phyloP scores from a whole-genome alignment of 176 grass and related monocot genomes.

The Aegilops sharonensis region DNA sequence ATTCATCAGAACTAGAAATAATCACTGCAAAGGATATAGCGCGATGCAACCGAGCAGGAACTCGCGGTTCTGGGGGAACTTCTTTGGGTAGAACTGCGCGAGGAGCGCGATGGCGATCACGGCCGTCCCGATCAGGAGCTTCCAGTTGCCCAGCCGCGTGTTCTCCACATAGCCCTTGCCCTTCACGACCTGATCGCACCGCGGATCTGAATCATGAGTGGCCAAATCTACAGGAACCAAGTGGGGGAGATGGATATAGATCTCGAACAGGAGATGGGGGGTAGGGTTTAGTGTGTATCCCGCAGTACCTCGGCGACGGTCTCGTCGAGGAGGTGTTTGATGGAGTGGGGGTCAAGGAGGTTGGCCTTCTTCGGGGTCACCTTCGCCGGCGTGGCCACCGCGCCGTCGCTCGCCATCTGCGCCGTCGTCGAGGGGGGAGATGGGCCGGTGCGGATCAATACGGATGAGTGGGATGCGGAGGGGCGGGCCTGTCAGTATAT shows the following conservation, averaged over 20 bases:
- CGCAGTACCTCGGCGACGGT: slow-evolving; percentile 58
- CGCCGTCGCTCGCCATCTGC: slow-evolving; percentile 42
- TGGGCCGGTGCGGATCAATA: not conserved
- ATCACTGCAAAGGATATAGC: slow-evolving; percentile 73
- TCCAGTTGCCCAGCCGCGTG: slow-evolving; percentile 82
- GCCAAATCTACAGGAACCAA: slow-evolving; percentile 15
- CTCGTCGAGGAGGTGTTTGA: slow-evolving; percentile 85
- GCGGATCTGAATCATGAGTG: not conserved
- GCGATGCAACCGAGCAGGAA: slow-evolving; percentile 84
- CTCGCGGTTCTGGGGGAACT: slow-evolving; percentile 92
- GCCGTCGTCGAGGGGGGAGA: slow-evolving; percentile 23
- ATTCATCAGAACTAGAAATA: not conserved
- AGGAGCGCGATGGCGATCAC: slow-evolving; percentile 85
- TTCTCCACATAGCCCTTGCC: slow-evolving; percentile 81
- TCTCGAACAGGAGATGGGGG: not conserved
- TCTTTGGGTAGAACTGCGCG: slow-evolving; percentile 98
- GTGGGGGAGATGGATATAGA: not conserved
- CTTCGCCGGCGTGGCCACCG: slow-evolving; percentile 23
- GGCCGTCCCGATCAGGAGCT: slow-evolving; percentile 66
- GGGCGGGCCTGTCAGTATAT: not conserved
- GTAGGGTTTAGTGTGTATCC: not conserved
- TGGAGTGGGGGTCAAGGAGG: slow-evolving; percentile 70
- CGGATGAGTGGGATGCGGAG: not conserved
- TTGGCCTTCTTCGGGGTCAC: slow-evolving; percentile 67
- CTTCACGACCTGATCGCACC: slow-evolving; percentile 63